Base-by-base conservation (phyloP, 768 basidiomycete species). In the Fibroporia radiculosa region DNA sequence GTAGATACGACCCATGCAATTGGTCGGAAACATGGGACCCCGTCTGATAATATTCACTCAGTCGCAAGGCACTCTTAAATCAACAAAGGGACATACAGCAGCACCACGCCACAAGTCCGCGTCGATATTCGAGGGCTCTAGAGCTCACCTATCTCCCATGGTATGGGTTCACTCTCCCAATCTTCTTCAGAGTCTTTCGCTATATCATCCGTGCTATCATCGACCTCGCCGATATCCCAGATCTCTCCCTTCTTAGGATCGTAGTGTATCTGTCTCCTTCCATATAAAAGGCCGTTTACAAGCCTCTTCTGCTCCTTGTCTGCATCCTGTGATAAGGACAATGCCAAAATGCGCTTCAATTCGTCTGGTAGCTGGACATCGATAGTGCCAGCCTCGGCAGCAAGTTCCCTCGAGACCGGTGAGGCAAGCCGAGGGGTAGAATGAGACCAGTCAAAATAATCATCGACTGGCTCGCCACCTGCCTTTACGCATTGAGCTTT, bases 111-210 rank as follows among this genome's bases (percentile, higher is more conserved):
- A n/a, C n/a, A n/a, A n/a, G n/a, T n/a, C n/a, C n/a, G n/a, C n/a
- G n/a, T n/a, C n/a, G n/a, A n/a, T n/a, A n/a, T n/a, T n/a, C n/a
- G n/a, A n/a, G n/a, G n/a, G n/a, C n/a, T n/a, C n/a, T n/a, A 88
- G 62, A 90, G 55, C 55, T 87, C 87, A 42, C 78, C 87, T 7
- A 77, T 70, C 62, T 84, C 84, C 87, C 87, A 90, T 48, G 86
- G 82, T 27, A 88, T 73, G 28, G 82, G 81, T 61, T 88, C 86
- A 27, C 82, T 78, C 62, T 88, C 87, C 87, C 87, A 90, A 28
- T 66, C 65, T 22, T 65, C 64, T 26, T 60, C 59, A 26, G 48
- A 54, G 29, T 56, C 55, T 14, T 39, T 40, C 22, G 61, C 64
- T 26, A 62, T 64, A 48, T 71, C 68, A 38, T 58, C 55, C 6